Evolutionary conservation across 2,329 filamentous ascomycete species (phyloP), one percentile per base, ranked within the genome.

Genomic region (Phialophora expanda): DNA sequence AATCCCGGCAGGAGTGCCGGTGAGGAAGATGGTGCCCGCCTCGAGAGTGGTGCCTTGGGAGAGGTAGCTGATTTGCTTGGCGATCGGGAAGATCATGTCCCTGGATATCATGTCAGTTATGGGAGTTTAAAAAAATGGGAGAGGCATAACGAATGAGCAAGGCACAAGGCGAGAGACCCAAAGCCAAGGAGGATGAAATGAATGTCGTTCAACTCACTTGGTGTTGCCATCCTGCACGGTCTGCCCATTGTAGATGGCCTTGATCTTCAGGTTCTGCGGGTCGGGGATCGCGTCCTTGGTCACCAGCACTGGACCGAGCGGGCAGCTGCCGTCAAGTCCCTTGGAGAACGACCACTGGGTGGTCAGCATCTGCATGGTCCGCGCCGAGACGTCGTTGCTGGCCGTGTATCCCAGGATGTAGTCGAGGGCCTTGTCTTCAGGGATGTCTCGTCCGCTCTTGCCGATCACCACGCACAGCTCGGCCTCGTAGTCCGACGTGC

Each of bases 1-100:
- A 41, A 83, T 80, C 32, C 81, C 80, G 0, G 78, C 75, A 0
- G 76, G 76, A 1, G 81, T 81, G n/a, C 79, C 78, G 1, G 78
- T 80, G 73, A 80, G 75, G 62, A 80, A 76, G 8, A 78, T 69
- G 4, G 76, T 79, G 20, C 78, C 78, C 38, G 72, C 72, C 60
- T 76, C 73, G 3, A 80, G 70, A 0, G 78, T 79, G 3, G 75
- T 79, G 28, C 78, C 78, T 65, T 78, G 75, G 3, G 75, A 78
- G 2, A 79, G 62, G 28, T 75, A 78, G 30, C 75, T 66, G 59
- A 79, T 76, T 26, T 74, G 77, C 48, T 78, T 73, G 30, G 74
- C 67, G 58, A 81, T 75, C 41, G 71, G 62, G 65, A 79, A 79
- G 41, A 79, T 78, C 76, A 78, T 76, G 54, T 81, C 76, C 56